These are phyloP conservation scores for Pinus albicaulis DNA, from an alignment of 75 land plant species.

Conservation along the genomic window DNA sequence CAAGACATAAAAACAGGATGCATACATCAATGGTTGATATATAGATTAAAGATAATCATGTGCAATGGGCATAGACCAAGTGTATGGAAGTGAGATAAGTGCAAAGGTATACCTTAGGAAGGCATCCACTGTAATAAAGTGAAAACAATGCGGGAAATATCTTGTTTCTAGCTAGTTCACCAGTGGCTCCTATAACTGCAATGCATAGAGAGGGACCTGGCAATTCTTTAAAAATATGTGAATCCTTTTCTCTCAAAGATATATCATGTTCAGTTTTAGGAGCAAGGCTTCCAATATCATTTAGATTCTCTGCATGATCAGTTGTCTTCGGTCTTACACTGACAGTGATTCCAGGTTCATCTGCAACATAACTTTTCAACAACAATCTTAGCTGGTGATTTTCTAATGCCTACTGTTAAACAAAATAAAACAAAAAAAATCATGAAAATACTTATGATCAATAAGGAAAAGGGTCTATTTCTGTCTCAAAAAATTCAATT, in stretches of 20 bases:
- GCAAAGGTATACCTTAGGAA: conserved; percentile 51
- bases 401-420: neutral
- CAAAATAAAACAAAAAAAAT: neutral
- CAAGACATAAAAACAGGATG: neutral
- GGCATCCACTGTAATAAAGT: conserved; percentile 59
- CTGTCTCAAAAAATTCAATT: neutral
- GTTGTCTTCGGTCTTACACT: neutral
- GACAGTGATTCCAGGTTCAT: neutral
- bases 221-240: neutral
- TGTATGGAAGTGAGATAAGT: neutral
- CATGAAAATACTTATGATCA: neutral
- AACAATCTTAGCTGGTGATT: neutral
- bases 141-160: conserved; percentile 86
- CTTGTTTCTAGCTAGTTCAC: conserved; percentile 73
- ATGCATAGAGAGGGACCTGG: conserved; percentile 41
- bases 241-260: neutral
- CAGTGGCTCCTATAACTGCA: conserved; percentile 69
- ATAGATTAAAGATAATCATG: neutral
- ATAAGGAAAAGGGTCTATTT: neutral
- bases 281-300: neutral
- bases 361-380: neutral
- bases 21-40: neutral
- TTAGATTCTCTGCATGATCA: neutral
- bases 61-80: neutral
- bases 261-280: neutral